phyloP scores from a whole-genome alignment of 805 yeast species.

The Saccharomycopsis schoenii region DNA sequence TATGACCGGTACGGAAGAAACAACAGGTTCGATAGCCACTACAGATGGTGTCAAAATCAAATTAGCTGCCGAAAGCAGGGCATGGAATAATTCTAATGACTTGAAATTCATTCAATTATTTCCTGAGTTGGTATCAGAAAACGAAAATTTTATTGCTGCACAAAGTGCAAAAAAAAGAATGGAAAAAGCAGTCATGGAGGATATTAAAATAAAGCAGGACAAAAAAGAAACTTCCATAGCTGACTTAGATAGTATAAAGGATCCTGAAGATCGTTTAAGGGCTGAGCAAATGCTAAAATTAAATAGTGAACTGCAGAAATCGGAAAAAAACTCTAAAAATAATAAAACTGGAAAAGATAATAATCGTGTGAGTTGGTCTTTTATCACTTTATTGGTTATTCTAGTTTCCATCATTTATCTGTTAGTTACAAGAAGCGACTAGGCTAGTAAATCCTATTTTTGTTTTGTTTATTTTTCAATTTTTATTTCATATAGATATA shows the following conservation, averaged over 20 bases:
- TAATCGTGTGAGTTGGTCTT: neutral
- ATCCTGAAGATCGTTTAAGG: constrained; percentile 65
- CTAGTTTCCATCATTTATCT: neutral
- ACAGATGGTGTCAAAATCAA: constrained; percentile 45
- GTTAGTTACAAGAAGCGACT: neutral
- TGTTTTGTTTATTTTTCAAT: too few species aligned
- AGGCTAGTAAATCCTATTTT: neutral
- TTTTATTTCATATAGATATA: neutral
- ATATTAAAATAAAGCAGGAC: constrained; percentile 10
- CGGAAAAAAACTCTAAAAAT: neutral
- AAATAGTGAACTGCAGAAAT: neutral
- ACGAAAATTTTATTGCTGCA: constrained; percentile 22
- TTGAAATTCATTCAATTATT: constrained; percentile 51
- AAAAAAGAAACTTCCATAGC: constrained; percentile 27
- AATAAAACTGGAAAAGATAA: neutral
- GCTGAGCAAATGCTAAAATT: constrained; percentile 22
- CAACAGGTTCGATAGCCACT: constrained; percentile 74
- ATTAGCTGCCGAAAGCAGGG: constrained; percentile 49
- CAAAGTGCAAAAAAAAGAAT: constrained; percentile 16
- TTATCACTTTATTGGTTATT: neutral
- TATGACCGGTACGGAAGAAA: constrained; percentile 80
- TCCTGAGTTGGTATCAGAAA: constrained; percentile 49
- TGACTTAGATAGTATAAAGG: constrained; percentile 33
- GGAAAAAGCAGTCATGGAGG: neutral
- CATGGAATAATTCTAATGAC: constrained; percentile 50